These are phyloP conservation scores for Cercospora berteroae DNA, from an alignment of 2,329 filamentous ascomycete genomes.

Conservation along the genomic window DNA sequence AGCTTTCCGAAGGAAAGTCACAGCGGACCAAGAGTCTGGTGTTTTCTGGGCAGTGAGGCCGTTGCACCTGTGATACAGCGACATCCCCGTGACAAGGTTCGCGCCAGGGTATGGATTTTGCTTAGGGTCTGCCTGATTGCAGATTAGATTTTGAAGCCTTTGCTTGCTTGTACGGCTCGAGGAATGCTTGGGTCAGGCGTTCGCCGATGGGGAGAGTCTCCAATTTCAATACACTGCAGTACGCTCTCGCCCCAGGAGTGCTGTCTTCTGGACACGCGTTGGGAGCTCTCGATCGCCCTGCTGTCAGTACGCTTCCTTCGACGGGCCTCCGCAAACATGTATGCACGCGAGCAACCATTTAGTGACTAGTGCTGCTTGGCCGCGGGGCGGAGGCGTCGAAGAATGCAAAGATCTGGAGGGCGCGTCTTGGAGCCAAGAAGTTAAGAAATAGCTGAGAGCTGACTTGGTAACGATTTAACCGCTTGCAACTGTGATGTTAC, in stretches of 20 bases:
- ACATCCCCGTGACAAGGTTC: constrained; percentile 3
- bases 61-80: neutral
- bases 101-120: neutral
- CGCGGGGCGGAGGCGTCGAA: constrained; percentile 3
- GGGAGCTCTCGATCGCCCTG: neutral
- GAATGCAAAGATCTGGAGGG: constrained; percentile 6
- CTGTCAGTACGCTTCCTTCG: neutral
- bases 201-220: too few species aligned
- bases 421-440: neutral
- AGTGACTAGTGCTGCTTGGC: constrained; percentile 11
- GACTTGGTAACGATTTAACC: constrained; percentile 5
- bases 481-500: constrained; percentile 7
- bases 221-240: neutral
- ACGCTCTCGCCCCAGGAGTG: neutral
- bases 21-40: constrained; percentile 6
- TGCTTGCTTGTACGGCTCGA: neutral
- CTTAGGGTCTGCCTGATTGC: neutral
- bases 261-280: neutral
- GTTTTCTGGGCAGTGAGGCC: constrained; percentile 2
- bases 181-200: neutral
- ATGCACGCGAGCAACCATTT: constrained; percentile 8
- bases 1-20: neutral
- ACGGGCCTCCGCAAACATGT: neutral
- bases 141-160: neutral
- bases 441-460: constrained; percentile 15